Evolutionary conservation across 768 basidiomycete species (phyloP), one percentile per base, ranked within the genome.

Genomic region (Auricularia auricula-judae): DNA sequence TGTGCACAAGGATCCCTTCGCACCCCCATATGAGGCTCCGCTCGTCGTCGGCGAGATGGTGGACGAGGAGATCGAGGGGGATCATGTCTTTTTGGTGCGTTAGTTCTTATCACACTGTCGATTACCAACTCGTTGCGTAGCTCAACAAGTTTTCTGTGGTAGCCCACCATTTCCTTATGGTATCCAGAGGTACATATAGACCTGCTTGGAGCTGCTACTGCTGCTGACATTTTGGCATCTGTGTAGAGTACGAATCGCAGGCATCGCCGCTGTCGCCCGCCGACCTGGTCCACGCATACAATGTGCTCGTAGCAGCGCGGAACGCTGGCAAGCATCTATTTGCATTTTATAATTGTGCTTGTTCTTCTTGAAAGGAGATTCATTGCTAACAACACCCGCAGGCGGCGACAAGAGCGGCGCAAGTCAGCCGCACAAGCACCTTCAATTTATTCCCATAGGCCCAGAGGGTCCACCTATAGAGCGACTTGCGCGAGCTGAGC

Each of bases 311-410:
- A 1, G 87, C 91, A 3, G 91, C 86, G 54, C 79, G 80, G 51
- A 82, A 83, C 69, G 78, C 77, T 0, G 84, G 85, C 14, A 81
- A 78, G 65, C 79, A 76, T 39, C 79, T 87, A 64, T 83, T 97
- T 64, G 90, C 89, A 1, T 97, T 97, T 76, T 97, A 93, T 75
- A 98, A 98, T 67, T 96, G 94, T 85, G 73, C 71, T 82, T 73
- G 21, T 44, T 33, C 21, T 29, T 2, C 29, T 29, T 29, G 29
- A 29, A 29, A 29, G 29, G 29, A 29, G 29, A 21, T 1, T 21
- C n/a, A 43, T 67, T 8, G 16, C 44, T 5, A 39, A 54, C 58
- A n/a, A 59, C 12, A 29, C 34, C 36, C 4, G 56, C 58, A 91
- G 90, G 89, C 68, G 91, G 91, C 4, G 79, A 84, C 35, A 78